A percentile compares a stretch with the other conserved stretches of the same genome.
phyloP scores from a whole-genome alignment of 2,329 filamentous ascomycete genomes.

The Thermomyces lanuginosus region DNA sequence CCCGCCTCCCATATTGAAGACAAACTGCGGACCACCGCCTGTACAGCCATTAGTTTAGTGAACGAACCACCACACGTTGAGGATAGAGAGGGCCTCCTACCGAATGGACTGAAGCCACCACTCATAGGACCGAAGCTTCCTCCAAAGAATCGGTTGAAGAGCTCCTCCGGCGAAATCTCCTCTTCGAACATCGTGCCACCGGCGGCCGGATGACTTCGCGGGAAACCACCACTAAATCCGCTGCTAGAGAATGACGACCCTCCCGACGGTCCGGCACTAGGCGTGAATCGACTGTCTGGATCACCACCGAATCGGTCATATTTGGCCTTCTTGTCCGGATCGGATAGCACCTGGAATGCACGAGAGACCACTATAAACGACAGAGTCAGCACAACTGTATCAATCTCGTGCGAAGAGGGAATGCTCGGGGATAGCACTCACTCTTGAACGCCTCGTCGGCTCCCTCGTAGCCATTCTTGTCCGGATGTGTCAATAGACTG shows the following conservation, averaged over 20 bases:
- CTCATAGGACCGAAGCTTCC: slow-evolving; percentile 40
- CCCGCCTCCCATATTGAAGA: slow-evolving; percentile 86
- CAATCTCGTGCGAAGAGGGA: not conserved
- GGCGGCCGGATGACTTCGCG: slow-evolving; percentile 26
- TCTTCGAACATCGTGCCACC: slow-evolving; percentile 59
- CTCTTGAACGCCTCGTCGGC: slow-evolving; percentile 97
- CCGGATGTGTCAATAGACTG: slow-evolving; percentile 85
- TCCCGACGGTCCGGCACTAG: slow-evolving; percentile 23
- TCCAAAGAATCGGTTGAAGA: slow-evolving; percentile 94
- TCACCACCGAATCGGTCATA: slow-evolving; percentile 84
- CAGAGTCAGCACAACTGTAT: slow-evolving; percentile 3
- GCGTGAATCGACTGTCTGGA: slow-evolving; percentile 71
- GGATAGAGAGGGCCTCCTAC: slow-evolving; percentile 25
- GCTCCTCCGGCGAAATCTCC: slow-evolving; percentile 87
- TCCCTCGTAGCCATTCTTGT: slow-evolving; percentile 93
- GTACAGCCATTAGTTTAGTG: slow-evolving; percentile 4
- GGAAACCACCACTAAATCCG: slow-evolving; percentile 33
- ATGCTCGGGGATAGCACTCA: slow-evolving; percentile 21
- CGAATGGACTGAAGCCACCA: slow-evolving; percentile 50
- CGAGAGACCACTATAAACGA: slow-evolving; percentile 55
- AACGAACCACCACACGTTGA: not conserved
- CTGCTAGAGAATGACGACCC: slow-evolving; percentile 30
- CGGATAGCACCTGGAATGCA: slow-evolving; percentile 83
- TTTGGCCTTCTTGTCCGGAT: slow-evolving; percentile 79
- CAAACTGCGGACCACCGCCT: slow-evolving; percentile 69